Evolutionary conservation across 1,284 basidiomycete species (phyloP), one percentile per base, ranked within the genome.

Genomic region (Retiboletus flavoniger): DNA sequence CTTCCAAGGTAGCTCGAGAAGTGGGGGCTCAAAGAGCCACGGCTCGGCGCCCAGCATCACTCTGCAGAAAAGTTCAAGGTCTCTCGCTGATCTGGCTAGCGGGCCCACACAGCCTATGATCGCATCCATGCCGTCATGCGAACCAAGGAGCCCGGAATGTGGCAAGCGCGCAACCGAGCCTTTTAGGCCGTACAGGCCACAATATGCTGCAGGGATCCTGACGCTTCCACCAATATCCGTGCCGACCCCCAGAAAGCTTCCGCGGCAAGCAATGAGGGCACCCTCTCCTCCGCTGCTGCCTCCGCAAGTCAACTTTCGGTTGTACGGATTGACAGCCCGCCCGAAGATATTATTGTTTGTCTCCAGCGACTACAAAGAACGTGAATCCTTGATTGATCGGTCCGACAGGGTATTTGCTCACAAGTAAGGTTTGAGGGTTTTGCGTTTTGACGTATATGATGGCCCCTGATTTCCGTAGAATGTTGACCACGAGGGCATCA

Each of bases 201-300:
- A 75, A 62, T 78, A 72, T 3, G 60, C 61, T 8, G 68, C 65
- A 24, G 71, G 72, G 21, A 71, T 61, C 46, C 70, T 58, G 54
- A 79, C 69, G 45, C 77, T 79, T 54, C 78, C 78, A 52, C 78
- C 78, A 21, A 84, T 80, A 62, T 85, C 83, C 7, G 80, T 82
- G 21, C 84, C 84, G 34, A 86, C 72, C 2, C 85, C 85, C 38
- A 87, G 57, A 24, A 75, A 73, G 51, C 77, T 78, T n/a, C 83
- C 85, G 28, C 75, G 75, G 51, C 80, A 69, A n/a, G 80, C 78
- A 44, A 86, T 74, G 51, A 87, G 67, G 6, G 84, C 82, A 29
- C 80, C 78, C 62, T 86, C 84, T 35, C 84, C 84, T 44, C 84
- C 84, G 45, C 77, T 80, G 55, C 78, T 81, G 16, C 84, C 84